Percentiles rank a stretch among this genome's conserved stretches.
These are phyloP conservation scores for Zygotorulaspora chibaensis DNA, from an alignment of 805 yeast species.

Conservation along the genomic window DNA sequence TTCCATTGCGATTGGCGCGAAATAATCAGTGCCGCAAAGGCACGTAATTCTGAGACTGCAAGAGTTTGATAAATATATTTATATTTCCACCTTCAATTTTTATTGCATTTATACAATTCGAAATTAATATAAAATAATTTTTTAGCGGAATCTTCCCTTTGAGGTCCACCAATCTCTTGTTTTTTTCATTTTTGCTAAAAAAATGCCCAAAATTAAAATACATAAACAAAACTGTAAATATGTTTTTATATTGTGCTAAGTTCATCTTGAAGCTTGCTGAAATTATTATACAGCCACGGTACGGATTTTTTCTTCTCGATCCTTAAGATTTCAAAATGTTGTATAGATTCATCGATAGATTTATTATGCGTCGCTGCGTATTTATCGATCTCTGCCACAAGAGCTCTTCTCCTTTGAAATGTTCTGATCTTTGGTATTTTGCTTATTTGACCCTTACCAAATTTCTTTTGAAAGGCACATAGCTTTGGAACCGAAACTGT, in stretches of 20 bases:
- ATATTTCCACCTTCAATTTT: neutral
- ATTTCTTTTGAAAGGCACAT: conserved; percentile 34
- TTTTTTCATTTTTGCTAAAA: no score
- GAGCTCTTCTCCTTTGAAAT: conserved; percentile 37
- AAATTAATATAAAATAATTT: no score
- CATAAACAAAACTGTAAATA: neutral
- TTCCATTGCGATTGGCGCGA: conserved; percentile 33
- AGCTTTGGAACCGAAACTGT: conserved; percentile 34
- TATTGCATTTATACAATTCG: neutral
- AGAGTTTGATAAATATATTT: conserved; percentile 1
- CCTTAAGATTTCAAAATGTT: conserved; percentile 33
- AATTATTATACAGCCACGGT: conserved; percentile 38
- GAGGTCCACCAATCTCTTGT: no score
- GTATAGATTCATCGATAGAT: conserved; percentile 29
- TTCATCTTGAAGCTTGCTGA: conserved; percentile 30
- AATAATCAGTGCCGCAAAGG: conserved; percentile 28
- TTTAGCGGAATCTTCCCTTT: no score
- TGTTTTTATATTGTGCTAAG: neutral
- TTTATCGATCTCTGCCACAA: conserved; percentile 36
- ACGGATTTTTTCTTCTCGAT: conserved; percentile 33
- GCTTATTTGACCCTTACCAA: conserved; percentile 25
- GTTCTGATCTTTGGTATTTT: conserved; percentile 37
- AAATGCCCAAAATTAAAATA: no score
- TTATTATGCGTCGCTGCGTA: conserved; percentile 29
- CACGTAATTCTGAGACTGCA: conserved; percentile 26